phyloP scores from a whole-genome alignment of 2,329 filamentous ascomycete species.

The Nigrograna mackinnonii region DNA sequence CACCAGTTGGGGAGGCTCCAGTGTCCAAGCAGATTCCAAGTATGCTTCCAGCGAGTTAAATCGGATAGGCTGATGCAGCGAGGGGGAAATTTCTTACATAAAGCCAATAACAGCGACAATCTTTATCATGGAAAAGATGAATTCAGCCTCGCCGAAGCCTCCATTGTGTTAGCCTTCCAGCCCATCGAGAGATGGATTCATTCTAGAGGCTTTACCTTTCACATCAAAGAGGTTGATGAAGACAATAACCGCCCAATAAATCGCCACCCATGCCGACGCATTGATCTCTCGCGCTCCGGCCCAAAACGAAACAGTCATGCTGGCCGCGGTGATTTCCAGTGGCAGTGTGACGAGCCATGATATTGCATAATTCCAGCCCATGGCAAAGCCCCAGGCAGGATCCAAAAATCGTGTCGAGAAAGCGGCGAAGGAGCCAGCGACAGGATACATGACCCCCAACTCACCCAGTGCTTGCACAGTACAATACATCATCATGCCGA shows the following conservation, averaged over 20 bases:
- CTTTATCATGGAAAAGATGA: slow-evolving; percentile 82
- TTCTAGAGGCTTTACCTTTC: no score
- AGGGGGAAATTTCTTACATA: no score
- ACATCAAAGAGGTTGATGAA: slow-evolving; percentile 85
- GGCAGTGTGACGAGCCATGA: slow-evolving; percentile 82
- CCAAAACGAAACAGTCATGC: slow-evolving; percentile 86
- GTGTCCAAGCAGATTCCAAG: slow-evolving; percentile 82
- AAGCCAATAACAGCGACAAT: slow-evolving; percentile 81
- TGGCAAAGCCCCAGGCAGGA: slow-evolving; percentile 87
- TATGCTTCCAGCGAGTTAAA: slow-evolving; percentile 60
- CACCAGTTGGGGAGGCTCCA: slow-evolving; percentile 63
- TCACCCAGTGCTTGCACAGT: slow-evolving; percentile 88
- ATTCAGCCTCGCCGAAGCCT: slow-evolving; percentile 80
- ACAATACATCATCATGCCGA: slow-evolving; percentile 80
- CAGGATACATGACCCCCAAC: slow-evolving; percentile 81
- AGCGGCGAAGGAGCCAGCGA: slow-evolving; percentile 84
- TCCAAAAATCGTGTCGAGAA: slow-evolving; percentile 89
- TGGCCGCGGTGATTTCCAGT: slow-evolving; percentile 80
- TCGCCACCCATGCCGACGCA: slow-evolving; percentile 68
- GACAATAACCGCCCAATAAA: slow-evolving; percentile 74
- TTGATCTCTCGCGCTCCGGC: slow-evolving; percentile 52
- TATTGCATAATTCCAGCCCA: slow-evolving; percentile 89
- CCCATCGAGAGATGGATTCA: no score
- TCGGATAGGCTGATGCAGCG: no score
- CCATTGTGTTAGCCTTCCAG: no score